Base-by-base conservation (phyloP, 257 asterid species). In the Eucommia ulmoides region DNA sequence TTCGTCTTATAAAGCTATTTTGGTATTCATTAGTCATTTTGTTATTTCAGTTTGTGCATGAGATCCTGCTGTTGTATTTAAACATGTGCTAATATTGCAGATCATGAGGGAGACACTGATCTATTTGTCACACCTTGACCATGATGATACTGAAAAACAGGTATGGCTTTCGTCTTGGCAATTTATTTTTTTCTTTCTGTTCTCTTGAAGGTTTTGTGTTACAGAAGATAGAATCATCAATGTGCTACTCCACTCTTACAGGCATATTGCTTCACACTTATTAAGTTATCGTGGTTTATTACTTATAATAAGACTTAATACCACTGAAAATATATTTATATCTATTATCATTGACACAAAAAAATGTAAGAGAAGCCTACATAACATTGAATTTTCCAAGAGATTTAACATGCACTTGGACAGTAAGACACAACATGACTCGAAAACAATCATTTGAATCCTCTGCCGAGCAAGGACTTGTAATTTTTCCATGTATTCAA, bases 41-140 rank as follows among this genome's bases (percentile, higher is more conserved):
- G 50, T 33, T 35, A 17, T 35, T 29, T 29, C 12, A 5, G 7
- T 29, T 29, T 29, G 22, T 25, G 25, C 21, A 17, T 49, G 14
- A 22, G 46, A 25, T 15, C 51, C 48, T 41, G 22, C 56, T 46
- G 49, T 53, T 42, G 9, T 42, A 3, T 42, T 16, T 16, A 56
- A 65, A 23, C 10, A 63, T 45, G 11, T 24, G n/a, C 41, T 35
- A 48, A 53, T 52, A 17, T 57, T 71, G 71, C 92, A 91, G 99
- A 79, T 86, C 68, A 91, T 91, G 99, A 75, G 96, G 77, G 99
- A 91, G 66, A 91, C 99, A 24, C 63, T 91, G 75, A 81, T 91
- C 72, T 91, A 91, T 65, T 71, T 91, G 73, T 81, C 99, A 35
- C 96, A 91, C 79, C 96, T 91, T 66, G 99, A 91, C 62, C 99